Conservation (phyloP, 2,329 filamentous ascomycete genomes). For the Pyricularia pennisetigena region DNA sequence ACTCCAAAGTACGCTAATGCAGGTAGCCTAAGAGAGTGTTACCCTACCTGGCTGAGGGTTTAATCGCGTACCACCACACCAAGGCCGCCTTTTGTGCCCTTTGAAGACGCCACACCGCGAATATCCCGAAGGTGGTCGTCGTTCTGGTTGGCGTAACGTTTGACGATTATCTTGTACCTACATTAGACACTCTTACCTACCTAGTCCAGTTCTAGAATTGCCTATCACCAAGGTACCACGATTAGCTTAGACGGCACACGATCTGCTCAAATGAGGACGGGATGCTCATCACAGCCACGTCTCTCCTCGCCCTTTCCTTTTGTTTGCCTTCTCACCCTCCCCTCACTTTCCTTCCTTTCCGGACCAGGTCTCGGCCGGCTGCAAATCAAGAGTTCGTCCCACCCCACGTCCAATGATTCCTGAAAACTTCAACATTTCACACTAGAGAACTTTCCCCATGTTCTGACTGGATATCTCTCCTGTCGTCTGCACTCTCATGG, state of each 20-base stretch:
- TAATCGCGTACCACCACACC: not conserved
- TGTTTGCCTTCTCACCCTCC: not conserved
- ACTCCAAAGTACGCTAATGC: not conserved
- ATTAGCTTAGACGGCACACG: not conserved
- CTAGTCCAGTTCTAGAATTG: not conserved
- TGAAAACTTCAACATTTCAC: not conserved
- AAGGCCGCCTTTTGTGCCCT: not conserved
- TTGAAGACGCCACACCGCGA: not conserved
- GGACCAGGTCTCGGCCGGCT: not conserved
- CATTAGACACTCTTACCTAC: not conserved
- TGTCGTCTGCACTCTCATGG: not conserved
- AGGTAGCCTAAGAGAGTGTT: not conserved
- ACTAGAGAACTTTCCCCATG: not conserved
- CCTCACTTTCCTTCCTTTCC: not conserved
- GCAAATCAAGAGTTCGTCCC: not conserved
- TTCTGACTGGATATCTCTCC: not conserved
- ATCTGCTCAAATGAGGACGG: not conserved
- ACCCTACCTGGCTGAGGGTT: not conserved
- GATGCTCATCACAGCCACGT: not conserved
- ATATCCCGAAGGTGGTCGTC: not conserved
- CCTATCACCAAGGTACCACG: not conserved
- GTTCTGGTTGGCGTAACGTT: not conserved
- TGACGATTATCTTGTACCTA: not conserved
- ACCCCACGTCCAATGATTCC: not conserved
- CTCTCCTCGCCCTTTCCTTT: not conserved